These are phyloP conservation scores for Vanrija humicola DNA, from an alignment of 1,284 basidiomycete genomes.

Conservation along the genomic window DNA sequence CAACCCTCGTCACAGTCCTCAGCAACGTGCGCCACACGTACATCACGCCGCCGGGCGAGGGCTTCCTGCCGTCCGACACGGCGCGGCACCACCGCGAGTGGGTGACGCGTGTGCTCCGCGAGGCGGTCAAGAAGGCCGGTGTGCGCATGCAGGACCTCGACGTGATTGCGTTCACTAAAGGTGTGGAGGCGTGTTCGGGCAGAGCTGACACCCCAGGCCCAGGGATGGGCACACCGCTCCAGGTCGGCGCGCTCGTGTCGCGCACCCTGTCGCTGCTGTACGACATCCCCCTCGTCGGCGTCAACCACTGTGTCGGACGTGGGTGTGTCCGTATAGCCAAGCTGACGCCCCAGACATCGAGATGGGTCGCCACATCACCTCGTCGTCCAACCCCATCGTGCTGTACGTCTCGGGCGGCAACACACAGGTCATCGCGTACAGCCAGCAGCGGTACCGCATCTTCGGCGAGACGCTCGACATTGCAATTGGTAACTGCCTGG, in stretches of 20 bases:
- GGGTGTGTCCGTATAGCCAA: conserved; percentile 53
- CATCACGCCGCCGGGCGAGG: conserved; percentile 95
- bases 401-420: conserved; percentile 99
- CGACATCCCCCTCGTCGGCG: conserved; percentile 87
- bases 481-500: conserved; percentile 96
- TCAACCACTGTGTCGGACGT: conserved; percentile 99
- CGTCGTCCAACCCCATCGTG: conserved; percentile 91
- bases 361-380: conserved; percentile 95
- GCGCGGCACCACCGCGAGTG: conserved; percentile 94
- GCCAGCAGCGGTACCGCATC: conserved; percentile 92
- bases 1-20: conserved; percentile 59
- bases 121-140: conserved; percentile 69
- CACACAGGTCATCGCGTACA: conserved; percentile 98
- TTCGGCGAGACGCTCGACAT: conserved; percentile 99
- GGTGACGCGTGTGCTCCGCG: conserved; percentile 75
- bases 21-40: conserved; percentile 94
- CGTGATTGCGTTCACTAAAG: conserved; percentile 97
- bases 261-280: conserved; percentile 84
- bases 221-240: conserved; percentile 96
- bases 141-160: conserved; percentile 74
- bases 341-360: conserved; percentile 72
- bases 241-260: conserved; percentile 93
- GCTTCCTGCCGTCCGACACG: conserved; percentile 92
- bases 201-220: conserved; percentile 57
- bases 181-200: conserved; percentile 48